These are phyloP conservation scores for Haematococcus lacustris DNA, from an alignment of 139 green algal genomes.

Conservation along the genomic window DNA sequence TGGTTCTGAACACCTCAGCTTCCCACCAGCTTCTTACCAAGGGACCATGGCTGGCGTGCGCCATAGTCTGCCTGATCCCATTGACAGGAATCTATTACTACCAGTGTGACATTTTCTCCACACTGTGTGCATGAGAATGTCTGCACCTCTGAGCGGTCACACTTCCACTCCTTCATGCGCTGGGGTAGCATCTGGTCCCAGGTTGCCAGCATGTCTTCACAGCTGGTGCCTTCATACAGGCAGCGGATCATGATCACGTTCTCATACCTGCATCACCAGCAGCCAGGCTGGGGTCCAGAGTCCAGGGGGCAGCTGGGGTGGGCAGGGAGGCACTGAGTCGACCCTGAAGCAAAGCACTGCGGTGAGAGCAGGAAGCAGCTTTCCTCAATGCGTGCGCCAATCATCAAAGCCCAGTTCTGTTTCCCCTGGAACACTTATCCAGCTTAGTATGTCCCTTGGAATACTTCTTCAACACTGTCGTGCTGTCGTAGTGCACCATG, in stretches of 20 bases:
- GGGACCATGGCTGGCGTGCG: too few relatives aligned
- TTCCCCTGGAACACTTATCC: too few relatives aligned
- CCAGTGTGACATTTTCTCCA: background rate
- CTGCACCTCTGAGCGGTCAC: slow-evolving; percentile 55
- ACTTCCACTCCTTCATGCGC: slow-evolving; percentile 69
- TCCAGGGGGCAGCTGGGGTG: too few relatives aligned
- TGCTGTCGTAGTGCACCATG: too few relatives aligned
- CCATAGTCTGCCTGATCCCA: too few relatives aligned
- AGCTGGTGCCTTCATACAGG: slow-evolving; percentile 70
- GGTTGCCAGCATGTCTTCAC: slow-evolving; percentile 65
- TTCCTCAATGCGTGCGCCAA: background rate
- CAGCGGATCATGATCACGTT: slow-evolving; percentile 90
- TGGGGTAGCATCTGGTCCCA: slow-evolving; percentile 68
- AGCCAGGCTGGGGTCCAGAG: too few relatives aligned
- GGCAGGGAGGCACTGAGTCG: background rate
- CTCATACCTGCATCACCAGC: slow-evolving; percentile 74
- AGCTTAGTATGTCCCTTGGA: too few relatives aligned
- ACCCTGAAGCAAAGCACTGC: background rate
- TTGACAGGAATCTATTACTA: background rate
- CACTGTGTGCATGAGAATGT: background rate
- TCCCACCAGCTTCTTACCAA: too few relatives aligned
- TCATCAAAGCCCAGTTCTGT: background rate
- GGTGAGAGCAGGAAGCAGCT: background rate
- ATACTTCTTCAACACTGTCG: too few relatives aligned
- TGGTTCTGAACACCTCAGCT: too few relatives aligned